A percentile compares a stretch with the other conserved stretches of the same genome.
Evolutionary conservation across 2,329 filamentous ascomycete genomes (phyloP).

Genomic region (Talaromyces sp.): DNA sequence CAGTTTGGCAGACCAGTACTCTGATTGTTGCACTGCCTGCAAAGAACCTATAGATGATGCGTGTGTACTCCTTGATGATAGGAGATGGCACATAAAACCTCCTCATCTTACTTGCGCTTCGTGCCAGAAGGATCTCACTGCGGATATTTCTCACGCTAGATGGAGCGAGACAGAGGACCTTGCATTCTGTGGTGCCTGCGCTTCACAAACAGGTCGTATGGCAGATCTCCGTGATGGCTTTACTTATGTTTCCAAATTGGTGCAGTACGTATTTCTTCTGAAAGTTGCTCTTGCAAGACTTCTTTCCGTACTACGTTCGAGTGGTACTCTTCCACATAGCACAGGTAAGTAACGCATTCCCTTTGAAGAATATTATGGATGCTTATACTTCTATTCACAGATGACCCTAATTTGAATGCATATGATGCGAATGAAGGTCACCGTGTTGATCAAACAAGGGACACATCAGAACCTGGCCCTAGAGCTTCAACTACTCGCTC

Average conservation of each 20-base stretch:
- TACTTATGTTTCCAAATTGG: slow-evolving; percentile 73
- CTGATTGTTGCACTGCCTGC: slow-evolving; percentile 80
- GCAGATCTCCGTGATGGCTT: slow-evolving; percentile 60
- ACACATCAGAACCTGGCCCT: background rate
- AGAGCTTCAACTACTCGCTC: slow-evolving; percentile 51
- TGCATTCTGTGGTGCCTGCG: slow-evolving; percentile 68
- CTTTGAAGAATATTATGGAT: background rate
- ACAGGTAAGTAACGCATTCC: slow-evolving; percentile 43
- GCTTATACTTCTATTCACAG: slow-evolving; percentile 31
- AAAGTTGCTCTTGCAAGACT: slow-evolving; percentile 86
- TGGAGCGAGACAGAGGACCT: slow-evolving; percentile 65
- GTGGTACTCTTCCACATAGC: slow-evolving; percentile 71
- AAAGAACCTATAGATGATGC: slow-evolving; percentile 90
- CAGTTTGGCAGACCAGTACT: slow-evolving; percentile 66
- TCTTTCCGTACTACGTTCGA: slow-evolving; percentile 78
- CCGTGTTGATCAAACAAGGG: slow-evolving; percentile 24
- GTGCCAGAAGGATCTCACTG: slow-evolving; percentile 70
- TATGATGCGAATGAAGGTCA: slow-evolving; percentile 65
- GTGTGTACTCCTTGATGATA: slow-evolving; percentile 70
- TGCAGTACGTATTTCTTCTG: slow-evolving; percentile 91
- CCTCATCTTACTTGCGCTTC: slow-evolving; percentile 65
- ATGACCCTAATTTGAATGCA: slow-evolving; percentile 64
- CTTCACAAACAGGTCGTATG: slow-evolving; percentile 43
- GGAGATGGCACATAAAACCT: slow-evolving; percentile 71
- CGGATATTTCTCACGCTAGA: slow-evolving; percentile 63